Evolutionary conservation across 805 yeast genomes (phyloP).

Genomic region (Ogataea pilisensis): DNA sequence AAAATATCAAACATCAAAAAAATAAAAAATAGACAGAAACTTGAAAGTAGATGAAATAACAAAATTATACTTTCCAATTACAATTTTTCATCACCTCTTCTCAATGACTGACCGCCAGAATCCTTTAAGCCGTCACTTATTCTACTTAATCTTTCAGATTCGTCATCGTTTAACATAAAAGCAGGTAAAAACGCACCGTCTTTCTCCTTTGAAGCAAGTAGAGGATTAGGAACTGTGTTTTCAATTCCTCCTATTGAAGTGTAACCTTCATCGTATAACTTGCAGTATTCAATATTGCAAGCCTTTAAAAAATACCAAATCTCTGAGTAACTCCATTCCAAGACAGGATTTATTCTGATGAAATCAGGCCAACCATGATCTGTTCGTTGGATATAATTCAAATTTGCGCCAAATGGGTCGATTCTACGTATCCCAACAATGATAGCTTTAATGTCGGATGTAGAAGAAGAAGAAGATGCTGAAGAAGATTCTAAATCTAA

Average conservation of each 20-base stretch:
- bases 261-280: conserved; percentile 75
- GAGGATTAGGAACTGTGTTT: conserved; percentile 72
- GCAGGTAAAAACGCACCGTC: conserved; percentile 42
- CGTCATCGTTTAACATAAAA: conserved; percentile 54
- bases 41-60: no score
- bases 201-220: conserved; percentile 27
- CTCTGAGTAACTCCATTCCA: conserved; percentile 81
- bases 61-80: no score
- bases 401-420: conserved; percentile 73
- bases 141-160: conserved; percentile 49
- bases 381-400: conserved; percentile 64
- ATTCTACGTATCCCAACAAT: conserved; percentile 84
- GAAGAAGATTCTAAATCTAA: conserved; percentile 42
- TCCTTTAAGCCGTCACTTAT: conserved; percentile 13
- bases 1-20: no score
- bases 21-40: no score
- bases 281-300: conserved; percentile 63
- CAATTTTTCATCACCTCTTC: conserved; percentile 10
- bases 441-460: conserved; percentile 74
- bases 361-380: conserved; percentile 93
- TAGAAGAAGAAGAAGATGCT: conserved; percentile 5
- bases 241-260: conserved; percentile 83
- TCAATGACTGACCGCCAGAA: conserved; percentile 3
- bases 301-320: conserved; percentile 78
- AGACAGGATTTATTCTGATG: conserved; percentile 77